Conservation (phyloP, 345 rosid genomes). For the Dipteronia sinensis region DNA sequence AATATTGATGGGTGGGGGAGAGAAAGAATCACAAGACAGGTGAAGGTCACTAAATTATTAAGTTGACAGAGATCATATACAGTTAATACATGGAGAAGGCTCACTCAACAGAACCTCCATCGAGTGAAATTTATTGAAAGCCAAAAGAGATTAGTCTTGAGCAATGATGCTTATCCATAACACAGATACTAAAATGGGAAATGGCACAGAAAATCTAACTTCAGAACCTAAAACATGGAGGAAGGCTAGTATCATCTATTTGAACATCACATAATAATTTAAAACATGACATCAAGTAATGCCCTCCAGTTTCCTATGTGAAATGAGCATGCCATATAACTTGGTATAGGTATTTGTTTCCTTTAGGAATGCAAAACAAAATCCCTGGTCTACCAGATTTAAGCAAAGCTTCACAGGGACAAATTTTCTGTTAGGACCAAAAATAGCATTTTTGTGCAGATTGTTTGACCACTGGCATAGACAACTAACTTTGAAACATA, state of each 20-base stretch:
- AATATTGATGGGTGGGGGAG: neutral
- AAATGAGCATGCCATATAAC: neutral
- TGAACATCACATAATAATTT: neutral
- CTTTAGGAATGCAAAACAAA: constrained; percentile 6
- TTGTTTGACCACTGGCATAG: neutral
- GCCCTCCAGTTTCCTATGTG: neutral
- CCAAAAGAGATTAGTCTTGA: neutral
- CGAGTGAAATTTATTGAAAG: neutral
- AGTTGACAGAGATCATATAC: neutral
- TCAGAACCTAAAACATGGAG: neutral
- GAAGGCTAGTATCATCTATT: neutral
- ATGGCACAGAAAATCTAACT: neutral
- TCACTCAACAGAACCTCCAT: neutral
- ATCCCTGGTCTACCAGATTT: neutral
- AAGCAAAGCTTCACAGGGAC: neutral
- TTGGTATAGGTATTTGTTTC: neutral
- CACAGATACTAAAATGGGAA: neutral
- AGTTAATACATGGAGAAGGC: neutral
- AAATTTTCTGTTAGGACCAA: neutral
- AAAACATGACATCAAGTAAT: neutral
- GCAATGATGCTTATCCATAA: neutral
- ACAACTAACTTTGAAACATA: neutral
- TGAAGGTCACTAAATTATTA: neutral
- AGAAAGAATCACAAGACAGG: neutral
- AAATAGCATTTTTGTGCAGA: neutral